Percentiles rank a stretch among this genome's conserved stretches.
phyloP scores from a whole-genome alignment of 495 filamentous ascomycete species.

The Articulospora tetracladia region DNA sequence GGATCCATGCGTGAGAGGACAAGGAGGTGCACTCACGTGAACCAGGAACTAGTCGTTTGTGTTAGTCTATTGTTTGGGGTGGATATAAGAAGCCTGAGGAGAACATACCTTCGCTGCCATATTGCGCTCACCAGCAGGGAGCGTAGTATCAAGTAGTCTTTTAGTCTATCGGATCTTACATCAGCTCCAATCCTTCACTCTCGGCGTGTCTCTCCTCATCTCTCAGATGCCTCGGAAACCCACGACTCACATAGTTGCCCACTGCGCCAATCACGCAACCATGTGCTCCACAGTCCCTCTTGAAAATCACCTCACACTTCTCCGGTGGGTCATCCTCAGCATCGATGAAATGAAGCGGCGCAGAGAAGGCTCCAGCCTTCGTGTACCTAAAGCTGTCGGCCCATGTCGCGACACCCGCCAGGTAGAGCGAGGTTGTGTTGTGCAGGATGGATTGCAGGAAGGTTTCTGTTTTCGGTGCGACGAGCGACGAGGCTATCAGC shows the following conservation, averaged over 20 bases:
- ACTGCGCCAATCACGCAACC: conserved; percentile 63
- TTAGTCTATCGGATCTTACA: conserved; percentile 8
- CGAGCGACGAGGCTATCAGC: conserved; percentile 50
- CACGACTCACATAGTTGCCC: conserved; percentile 46
- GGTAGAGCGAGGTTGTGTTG: conserved; percentile 46
- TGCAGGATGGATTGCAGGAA: conserved; percentile 46
- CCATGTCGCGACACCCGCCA: conserved; percentile 59
- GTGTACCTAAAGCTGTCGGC: conserved; percentile 52
- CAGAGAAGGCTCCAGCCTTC: conserved; percentile 35
- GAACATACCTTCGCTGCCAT: conserved; percentile 23
- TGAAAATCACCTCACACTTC: conserved; percentile 54
- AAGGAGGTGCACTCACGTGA: conserved; percentile 19
- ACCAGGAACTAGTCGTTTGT: conserved; percentile 19
- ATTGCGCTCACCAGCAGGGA: neutral
- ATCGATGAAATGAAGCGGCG: conserved; percentile 69
- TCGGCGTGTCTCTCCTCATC: neutral
- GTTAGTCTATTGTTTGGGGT: conserved; percentile 2
- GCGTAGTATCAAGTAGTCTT: conserved; percentile 11
- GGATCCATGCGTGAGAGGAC: neutral
- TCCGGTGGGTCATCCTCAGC: conserved; percentile 59
- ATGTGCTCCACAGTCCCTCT: conserved; percentile 55
- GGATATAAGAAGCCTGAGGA: neutral
- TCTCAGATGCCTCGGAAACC: no score
- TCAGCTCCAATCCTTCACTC: neutral
- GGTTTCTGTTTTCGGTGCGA: conserved; percentile 36